These are phyloP conservation scores for Apostasia shenzhenica DNA, from an alignment of 106 monocot species.

Conservation along the genomic window DNA sequence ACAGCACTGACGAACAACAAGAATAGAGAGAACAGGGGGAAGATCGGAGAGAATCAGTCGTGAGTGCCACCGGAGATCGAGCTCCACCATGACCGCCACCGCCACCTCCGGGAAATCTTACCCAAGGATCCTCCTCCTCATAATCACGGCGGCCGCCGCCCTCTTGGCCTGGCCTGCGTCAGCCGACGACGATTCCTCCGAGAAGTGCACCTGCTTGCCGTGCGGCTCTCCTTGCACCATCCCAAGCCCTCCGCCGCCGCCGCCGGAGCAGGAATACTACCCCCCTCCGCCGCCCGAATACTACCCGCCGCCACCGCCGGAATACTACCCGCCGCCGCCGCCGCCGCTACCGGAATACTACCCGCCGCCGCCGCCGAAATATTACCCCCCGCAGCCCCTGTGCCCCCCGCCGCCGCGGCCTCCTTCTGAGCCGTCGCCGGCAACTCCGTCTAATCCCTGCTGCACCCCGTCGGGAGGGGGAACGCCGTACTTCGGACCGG, in stretches of 20 bases:
- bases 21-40: no score
- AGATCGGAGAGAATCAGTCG: no score
- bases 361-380: not conserved
- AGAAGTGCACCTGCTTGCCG: slow-evolving; percentile 10
- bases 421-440: not conserved
- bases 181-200: not conserved
- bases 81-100: no score
- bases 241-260: not conserved
- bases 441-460: slow-evolving; percentile 1
- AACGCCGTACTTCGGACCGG: not conserved
- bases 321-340: not conserved
- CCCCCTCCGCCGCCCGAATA: slow-evolving; percentile 1
- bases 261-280: not conserved
- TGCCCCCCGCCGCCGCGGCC: not conserved
- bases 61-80: no score
- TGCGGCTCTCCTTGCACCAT: slow-evolving; percentile 1
- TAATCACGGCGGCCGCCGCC: not conserved
- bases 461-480: not conserved
- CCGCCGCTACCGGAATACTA: not conserved
- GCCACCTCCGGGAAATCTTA: no score
- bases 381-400: not conserved
- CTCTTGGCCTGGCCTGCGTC: not conserved
- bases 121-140: not conserved
- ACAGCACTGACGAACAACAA: no score
- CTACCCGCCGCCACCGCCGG: not conserved